Conservation (phyloP, 805 yeast genomes). For the Starmerella stigmatis region DNA sequence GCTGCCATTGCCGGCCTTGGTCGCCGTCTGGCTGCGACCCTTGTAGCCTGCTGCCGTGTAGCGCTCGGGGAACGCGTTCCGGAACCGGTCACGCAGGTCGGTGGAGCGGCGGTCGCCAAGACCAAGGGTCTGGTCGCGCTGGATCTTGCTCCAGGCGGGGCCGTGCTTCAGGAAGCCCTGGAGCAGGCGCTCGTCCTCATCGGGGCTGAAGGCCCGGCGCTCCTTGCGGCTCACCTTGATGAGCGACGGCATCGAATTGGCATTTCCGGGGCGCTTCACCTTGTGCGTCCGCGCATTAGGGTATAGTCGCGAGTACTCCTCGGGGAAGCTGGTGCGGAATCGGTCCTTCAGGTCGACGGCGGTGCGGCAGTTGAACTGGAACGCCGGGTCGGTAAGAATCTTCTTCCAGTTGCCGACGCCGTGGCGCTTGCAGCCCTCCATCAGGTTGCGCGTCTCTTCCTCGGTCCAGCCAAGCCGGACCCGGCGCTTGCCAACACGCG, state of each 20-base stretch:
- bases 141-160: conserved; percentile 39
- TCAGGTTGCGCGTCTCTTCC: conserved; percentile 34
- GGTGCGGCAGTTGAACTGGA: conserved; percentile 35
- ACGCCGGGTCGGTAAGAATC: conserved; percentile 35
- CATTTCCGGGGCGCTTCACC: conserved; percentile 24
- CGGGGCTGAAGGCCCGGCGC: conserved; percentile 35
- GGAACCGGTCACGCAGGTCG: conserved; percentile 37
- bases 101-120: conserved; percentile 36
- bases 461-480: conserved; percentile 36
- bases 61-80: conserved; percentile 38
- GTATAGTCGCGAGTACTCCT: conserved; percentile 36
- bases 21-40: conserved; percentile 26
- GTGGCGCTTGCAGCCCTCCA: conserved; percentile 36
- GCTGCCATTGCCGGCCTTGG: conserved; percentile 3
- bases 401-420: conserved; percentile 42
- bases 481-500: conserved; percentile 30
- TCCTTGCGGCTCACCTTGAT: conserved; percentile 38
- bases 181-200: conserved; percentile 35
- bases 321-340: conserved; percentile 38
- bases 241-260: conserved; percentile 25
- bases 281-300: conserved; percentile 39
- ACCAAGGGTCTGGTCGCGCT: conserved; percentile 33
- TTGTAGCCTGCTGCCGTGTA: conserved; percentile 39
- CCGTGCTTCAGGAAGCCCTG: conserved; percentile 37
- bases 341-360: conserved; percentile 40